Conservation (phyloP, 139 green algal genomes). For the Closterium sp. region DNA sequence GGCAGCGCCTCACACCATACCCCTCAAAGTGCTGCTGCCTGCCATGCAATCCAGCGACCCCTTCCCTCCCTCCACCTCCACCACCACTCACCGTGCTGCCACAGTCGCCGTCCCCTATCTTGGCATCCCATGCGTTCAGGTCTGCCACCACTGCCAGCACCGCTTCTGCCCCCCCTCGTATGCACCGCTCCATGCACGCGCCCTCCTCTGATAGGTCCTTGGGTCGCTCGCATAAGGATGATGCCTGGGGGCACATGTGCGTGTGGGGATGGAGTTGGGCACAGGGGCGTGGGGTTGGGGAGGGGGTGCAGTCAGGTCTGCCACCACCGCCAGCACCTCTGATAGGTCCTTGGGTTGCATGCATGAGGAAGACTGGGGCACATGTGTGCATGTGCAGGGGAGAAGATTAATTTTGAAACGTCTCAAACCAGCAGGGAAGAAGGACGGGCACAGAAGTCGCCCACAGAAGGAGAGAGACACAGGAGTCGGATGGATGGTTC, state of each 20-base stretch:
- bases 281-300: neutral
- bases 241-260: neutral
- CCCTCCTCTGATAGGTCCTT: neutral
- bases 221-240: neutral
- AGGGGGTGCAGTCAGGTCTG: neutral
- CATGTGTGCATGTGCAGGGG: neutral
- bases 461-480: too few relatives aligned
- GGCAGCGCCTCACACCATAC: too few relatives aligned
- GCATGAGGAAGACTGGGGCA: neutral
- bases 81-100: constrained; percentile 46
- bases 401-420: neutral
- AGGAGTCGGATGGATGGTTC: too few relatives aligned
- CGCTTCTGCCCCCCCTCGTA: neutral
- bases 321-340: neutral
- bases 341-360: neutral
- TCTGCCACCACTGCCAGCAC: neutral
- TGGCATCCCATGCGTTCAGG: constrained; percentile 41
- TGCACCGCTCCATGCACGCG: neutral
- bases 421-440: too few relatives aligned
- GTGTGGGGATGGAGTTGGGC: too few relatives aligned
- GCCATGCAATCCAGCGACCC: too few relatives aligned
- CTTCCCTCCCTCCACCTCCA: neutral
- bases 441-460: too few relatives aligned
- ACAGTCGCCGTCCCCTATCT: constrained; percentile 83
- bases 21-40: too few relatives aligned